Percentiles rank a stretch among this genome's conserved stretches.
Conservation (phyloP, 164 flowering plant species). For the Vitis labrusca region DNA sequence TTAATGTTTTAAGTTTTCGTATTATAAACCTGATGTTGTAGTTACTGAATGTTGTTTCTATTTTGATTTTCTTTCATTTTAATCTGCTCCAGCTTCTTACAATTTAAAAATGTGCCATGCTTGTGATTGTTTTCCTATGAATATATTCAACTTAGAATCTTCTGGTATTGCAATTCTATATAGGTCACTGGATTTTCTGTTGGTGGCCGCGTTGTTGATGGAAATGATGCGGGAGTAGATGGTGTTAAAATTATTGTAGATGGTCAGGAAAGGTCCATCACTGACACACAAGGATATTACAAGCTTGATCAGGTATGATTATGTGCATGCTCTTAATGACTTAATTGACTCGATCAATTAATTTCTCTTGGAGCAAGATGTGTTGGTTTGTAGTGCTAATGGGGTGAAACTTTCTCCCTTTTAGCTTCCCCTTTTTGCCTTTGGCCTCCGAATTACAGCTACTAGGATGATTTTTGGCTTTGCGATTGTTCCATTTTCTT, state of each 20-base stretch:
- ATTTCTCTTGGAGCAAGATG: background rate
- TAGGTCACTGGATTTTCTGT: constrained; percentile 99
- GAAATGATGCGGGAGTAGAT: constrained; percentile 73
- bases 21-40: background rate
- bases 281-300: constrained; percentile 79
- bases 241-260: constrained; percentile 78
- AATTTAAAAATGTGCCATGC: background rate
- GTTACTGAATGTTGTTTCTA: background rate
- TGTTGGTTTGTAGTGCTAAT: background rate
- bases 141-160: background rate
- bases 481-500: background rate
- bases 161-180: constrained; percentile 1
- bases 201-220: constrained; percentile 94
- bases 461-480: background rate
- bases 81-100: background rate
- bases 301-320: constrained; percentile 91
- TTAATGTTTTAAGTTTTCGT: no score
- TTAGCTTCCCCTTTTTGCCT: background rate
- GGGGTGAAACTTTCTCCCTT: background rate
- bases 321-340: background rate
- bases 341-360: background rate
- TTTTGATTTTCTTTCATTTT: background rate
- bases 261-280: constrained; percentile 78
- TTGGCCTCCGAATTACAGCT: background rate
- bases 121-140: background rate